phyloP scores from a whole-genome alignment of 106 monocot genomes.

The Dioscorea dumetorum region DNA sequence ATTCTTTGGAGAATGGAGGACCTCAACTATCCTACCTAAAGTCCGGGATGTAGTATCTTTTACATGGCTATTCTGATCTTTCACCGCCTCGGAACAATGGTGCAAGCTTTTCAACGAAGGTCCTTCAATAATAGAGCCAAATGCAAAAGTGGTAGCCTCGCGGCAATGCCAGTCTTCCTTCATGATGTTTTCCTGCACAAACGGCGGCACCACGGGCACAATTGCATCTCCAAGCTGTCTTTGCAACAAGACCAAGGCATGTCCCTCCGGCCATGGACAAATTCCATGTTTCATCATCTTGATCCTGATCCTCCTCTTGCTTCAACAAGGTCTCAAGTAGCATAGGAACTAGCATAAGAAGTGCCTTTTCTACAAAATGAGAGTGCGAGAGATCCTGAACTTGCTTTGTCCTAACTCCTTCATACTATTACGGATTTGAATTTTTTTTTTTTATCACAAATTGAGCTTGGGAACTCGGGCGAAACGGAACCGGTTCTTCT shows the following conservation, averaged over 20 bases:
- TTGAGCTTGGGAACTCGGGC: constrained; percentile 84
- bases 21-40: constrained; percentile 50
- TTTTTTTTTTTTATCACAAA: constrained; percentile 90
- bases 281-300: constrained; percentile 76
- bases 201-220: constrained; percentile 83
- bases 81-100: constrained; percentile 55
- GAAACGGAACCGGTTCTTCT: constrained; percentile 76
- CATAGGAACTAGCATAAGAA: constrained; percentile 62
- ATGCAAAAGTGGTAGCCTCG: constrained; percentile 83
- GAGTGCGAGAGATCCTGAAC: constrained; percentile 24
- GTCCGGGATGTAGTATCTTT: constrained; percentile 92
- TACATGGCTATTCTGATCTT: too few relatives aligned
- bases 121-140: constrained; percentile 89
- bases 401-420: constrained; percentile 17
- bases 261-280: constrained; percentile 90
- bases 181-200: constrained; percentile 61
- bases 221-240: constrained; percentile 72
- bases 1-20: constrained; percentile 36
- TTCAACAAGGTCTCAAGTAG: constrained; percentile 67
- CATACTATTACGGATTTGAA: constrained; percentile 55
- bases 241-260: constrained; percentile 71
- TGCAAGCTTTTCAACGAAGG: constrained; percentile 65
- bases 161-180: constrained; percentile 52
- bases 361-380: constrained; percentile 62
- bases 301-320: too few relatives aligned